Evolutionary conservation across 1,284 basidiomycete species (phyloP).

Genomic region (Ganoderma lucidum): DNA sequence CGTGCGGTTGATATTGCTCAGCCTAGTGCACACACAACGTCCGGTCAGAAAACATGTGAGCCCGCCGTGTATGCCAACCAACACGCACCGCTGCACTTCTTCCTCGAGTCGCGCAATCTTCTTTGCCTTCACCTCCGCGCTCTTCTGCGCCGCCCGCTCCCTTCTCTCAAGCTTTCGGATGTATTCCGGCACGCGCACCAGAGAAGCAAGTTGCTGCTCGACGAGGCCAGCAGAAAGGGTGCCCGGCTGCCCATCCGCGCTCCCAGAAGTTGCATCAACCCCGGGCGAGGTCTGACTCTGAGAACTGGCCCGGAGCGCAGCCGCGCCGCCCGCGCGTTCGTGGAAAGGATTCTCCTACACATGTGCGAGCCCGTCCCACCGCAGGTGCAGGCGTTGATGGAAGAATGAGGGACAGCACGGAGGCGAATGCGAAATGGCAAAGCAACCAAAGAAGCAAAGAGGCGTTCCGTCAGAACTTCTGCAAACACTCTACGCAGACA

Average conservation of each 20-base stretch:
- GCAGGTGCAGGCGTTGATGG: background rate
- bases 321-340: slow-evolving; percentile 18
- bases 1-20: slow-evolving; percentile 27
- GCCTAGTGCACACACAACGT: slow-evolving; percentile 12
- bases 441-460: slow-evolving; percentile 22
- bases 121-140: slow-evolving; percentile 46
- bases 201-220: slow-evolving; percentile 25
- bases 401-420: background rate
- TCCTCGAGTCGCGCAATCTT: slow-evolving; percentile 47
- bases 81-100: slow-evolving; percentile 42
- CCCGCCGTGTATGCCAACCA: slow-evolving; percentile 17
- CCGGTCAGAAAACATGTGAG: slow-evolving; percentile 23
- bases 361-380: slow-evolving; percentile 25
- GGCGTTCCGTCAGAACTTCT: slow-evolving; percentile 22
- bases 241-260: slow-evolving; percentile 10
- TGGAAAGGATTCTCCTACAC: slow-evolving; percentile 35
- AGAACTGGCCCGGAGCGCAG: slow-evolving; percentile 16
- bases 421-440: slow-evolving; percentile 5
- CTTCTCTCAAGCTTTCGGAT: slow-evolving; percentile 52
- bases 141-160: slow-evolving; percentile 46
- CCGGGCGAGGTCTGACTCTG: slow-evolving; percentile 13
- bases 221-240: slow-evolving; percentile 30
- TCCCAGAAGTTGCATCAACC: slow-evolving; percentile 15
- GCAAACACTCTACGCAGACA: slow-evolving; percentile 8
- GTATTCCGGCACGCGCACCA: slow-evolving; percentile 41